These are phyloP conservation scores for Trichosporon faecale DNA, from an alignment of 1,284 basidiomycete species.

Conservation along the genomic window DNA sequence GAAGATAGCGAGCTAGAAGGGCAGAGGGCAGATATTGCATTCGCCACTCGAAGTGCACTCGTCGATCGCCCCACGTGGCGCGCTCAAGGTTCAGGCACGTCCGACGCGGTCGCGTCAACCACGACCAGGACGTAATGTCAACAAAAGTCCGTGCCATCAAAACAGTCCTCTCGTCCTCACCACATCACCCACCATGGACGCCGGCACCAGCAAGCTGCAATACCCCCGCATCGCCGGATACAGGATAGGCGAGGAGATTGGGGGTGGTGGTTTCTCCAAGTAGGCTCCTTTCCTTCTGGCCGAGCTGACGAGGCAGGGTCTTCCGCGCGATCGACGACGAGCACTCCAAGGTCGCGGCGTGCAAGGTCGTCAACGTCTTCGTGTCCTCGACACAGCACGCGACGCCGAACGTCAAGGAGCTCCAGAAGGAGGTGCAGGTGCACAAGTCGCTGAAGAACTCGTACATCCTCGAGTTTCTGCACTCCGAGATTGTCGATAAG, in stretches of 20 bases:
- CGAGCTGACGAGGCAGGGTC: constrained; percentile 58
- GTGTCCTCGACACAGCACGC: constrained; percentile 34
- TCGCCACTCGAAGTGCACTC: too few species aligned
- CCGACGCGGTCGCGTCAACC: constrained; percentile 10
- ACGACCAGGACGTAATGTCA: constrained; percentile 5
- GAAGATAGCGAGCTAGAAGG: too few species aligned
- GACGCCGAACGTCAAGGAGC: constrained; percentile 60
- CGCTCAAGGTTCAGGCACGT: background rate
- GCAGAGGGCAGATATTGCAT: too few species aligned
- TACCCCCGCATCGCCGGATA: constrained; percentile 59
- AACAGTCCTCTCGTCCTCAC: background rate
- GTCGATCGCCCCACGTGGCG: background rate
- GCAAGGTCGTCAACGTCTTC: constrained; percentile 70
- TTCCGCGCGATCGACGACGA: constrained; percentile 71
- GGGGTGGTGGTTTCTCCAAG: constrained; percentile 81
- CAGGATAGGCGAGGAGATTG: constrained; percentile 68
- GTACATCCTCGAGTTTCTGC: constrained; percentile 81
- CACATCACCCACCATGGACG: constrained; percentile 16
- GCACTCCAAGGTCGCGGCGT: constrained; percentile 65
- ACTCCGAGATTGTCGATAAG: constrained; percentile 69
- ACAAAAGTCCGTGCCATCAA: background rate
- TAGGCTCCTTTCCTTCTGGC: constrained; percentile 47
- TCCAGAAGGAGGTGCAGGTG: constrained; percentile 91
- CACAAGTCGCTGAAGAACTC: constrained; percentile 76
- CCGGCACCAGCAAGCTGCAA: constrained; percentile 18